Evolutionary conservation across 2,329 filamentous ascomycete genomes (phyloP).

Genomic region (Xylaria sp.): DNA sequence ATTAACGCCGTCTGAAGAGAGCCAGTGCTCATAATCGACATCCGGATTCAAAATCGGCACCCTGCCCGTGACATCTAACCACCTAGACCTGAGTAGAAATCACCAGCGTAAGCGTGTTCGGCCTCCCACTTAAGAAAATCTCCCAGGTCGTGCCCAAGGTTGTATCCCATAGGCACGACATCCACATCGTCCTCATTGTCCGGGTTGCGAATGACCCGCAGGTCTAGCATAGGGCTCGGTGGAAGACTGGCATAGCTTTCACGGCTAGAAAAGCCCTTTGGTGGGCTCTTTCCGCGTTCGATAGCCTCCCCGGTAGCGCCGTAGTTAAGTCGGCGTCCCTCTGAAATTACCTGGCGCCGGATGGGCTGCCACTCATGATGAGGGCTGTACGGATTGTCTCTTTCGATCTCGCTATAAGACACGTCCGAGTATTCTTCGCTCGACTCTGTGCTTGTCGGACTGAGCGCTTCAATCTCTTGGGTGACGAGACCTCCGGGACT

Average conservation of each 20-base stretch:
- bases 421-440: slow-evolving; percentile 35
- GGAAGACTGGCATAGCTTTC: slow-evolving; percentile 50
- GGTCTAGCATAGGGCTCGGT: slow-evolving; percentile 54
- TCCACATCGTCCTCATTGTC: slow-evolving; percentile 44
- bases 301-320: slow-evolving; percentile 14
- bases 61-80: not conserved
- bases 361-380: slow-evolving; percentile 31
- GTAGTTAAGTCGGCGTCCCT: slow-evolving; percentile 16
- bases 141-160: slow-evolving; percentile 60
- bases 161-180: slow-evolving; percentile 61
- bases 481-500: slow-evolving; percentile 44
- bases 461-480: slow-evolving; percentile 35
- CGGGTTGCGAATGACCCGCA: slow-evolving; percentile 44
- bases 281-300: slow-evolving; percentile 18
- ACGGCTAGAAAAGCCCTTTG: slow-evolving; percentile 29
- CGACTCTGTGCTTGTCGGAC: slow-evolving; percentile 35
- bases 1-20: not conserved
- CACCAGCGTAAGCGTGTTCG: slow-evolving; percentile 49
- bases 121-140: slow-evolving; percentile 63
- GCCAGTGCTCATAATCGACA: not conserved
- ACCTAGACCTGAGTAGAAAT: slow-evolving; percentile 25
- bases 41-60: not conserved
- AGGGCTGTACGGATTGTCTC: slow-evolving; percentile 32
- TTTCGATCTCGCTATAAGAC: slow-evolving; percentile 33
- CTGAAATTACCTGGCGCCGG: slow-evolving; percentile 13